Base-by-base conservation (phyloP, 192 early-diverging fungal genomes). In the Coemansia sp. region DNA sequence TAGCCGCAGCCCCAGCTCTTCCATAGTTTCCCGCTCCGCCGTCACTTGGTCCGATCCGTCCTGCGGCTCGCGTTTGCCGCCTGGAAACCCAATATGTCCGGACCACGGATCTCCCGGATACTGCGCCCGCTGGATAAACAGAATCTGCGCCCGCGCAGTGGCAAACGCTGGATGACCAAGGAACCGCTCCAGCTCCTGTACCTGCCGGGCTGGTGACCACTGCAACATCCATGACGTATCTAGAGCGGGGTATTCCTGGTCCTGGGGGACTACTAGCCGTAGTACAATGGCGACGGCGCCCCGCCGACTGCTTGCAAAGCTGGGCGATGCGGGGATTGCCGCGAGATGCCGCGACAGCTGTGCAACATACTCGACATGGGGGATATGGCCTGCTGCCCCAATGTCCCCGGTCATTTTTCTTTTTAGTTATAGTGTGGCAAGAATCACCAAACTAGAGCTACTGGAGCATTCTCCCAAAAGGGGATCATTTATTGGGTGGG, bases 81-180 rank as follows among this genome's bases (percentile, higher is more conserved):
- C 68, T 0, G 68, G 68, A 28, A 72, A 72, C 39, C 68, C 68
- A 38, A 72, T 72, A 27, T 72, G 60, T 0, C 68, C 68, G 2
- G 68, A 72, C 68, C 68, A 72, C 14, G 68, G 68, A 29, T 72
- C 68, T 1, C 54, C 45, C 0, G 42, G 38, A 29, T 72, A 58
- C 49, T 41, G 33, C 18, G 68, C 56, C 2, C 68, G 60, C 45
- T 60, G 68, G 28, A 72, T 72, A 25, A 64, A 64, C 33, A 72
- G 46, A 0, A 64, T 30, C 34, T 71, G 67, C 20, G 61, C 60
- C 0, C 45, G 52, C 1, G 51, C 47, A 2, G 17, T 3, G 9
- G 2, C 1, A 2, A 60, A 22, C 1, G 2, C 33, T 0, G 29
- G 35, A 6, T 32, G 10, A 9, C 1, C 23, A 9, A 69, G 35